Base-by-base conservation (phyloP, 768 basidiomycete genomes). In the Lactarius psammicola region DNA sequence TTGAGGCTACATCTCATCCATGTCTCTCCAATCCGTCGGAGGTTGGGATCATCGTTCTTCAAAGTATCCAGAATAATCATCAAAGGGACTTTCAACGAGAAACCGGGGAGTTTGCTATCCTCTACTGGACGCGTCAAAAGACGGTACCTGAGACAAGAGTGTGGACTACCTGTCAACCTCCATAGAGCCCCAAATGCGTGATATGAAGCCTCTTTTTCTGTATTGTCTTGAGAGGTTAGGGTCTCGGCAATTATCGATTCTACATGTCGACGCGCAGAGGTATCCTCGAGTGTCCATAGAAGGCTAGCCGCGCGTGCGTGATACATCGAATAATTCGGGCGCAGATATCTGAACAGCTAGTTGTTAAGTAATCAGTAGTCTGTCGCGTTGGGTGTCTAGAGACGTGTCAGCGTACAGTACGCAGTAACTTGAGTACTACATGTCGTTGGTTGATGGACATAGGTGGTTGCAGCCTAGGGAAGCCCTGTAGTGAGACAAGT, bases 1-100 rank as follows among this genome's bases (percentile, higher is more conserved):
- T 90, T 92, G 34, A 98, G 80, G 71, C 87, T 94, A 72, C 93
- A 94, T 31, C 95, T 85, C 90, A 99, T 94, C 97, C 97, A 99
- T 0, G 94, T 94, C 75, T 98, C 96, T 17, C 92, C 92, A 36
- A 91, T 81, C 13, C 94, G 84, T 31, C 90, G 87, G 11, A 90
- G 75, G 66, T 78, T 78, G 9, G 93, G 90, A 69, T 94, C 87
- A 36, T 88, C 86, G 44, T 82, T 87, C 71, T 87, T 88, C 56
- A 98, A 76, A 0, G 88, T 87, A 72, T 96, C 94, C 58, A 98
- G 77, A 34, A 96, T 87, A 53, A 88, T 85, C 82, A 94, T 88
- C 84, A 98, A 82, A 0, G 96, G 96, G 1, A 89, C 81, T 71
- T 89, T 89, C 72, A 98, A 87, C 30, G 81, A 80, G 72, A 92